These are phyloP conservation scores for Nasturtium officinale DNA, from an alignment of 345 rosid genomes.

Conservation along the genomic window DNA sequence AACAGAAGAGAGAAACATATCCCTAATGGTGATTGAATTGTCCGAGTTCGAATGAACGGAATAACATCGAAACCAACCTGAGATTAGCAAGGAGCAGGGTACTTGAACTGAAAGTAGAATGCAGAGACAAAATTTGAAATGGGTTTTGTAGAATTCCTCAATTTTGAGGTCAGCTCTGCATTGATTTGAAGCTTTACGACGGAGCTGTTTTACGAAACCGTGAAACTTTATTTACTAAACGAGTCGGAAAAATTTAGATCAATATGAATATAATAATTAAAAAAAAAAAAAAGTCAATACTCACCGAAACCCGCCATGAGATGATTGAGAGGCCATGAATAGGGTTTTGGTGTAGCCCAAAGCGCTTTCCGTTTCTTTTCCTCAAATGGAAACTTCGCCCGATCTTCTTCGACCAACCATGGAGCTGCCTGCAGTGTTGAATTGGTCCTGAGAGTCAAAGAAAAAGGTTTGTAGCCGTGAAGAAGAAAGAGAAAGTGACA, in stretches of 20 bases:
- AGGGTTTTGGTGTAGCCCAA: conserved; percentile 30
- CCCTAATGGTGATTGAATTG: not conserved
- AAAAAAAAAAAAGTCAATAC: not conserved
- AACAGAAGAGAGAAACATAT: not conserved
- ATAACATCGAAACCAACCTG: not conserved
- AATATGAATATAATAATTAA: not conserved
- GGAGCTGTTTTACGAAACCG: not conserved
- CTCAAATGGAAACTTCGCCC: not conserved
- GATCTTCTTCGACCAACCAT: conserved; percentile 11
- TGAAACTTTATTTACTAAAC: conserved; percentile 3
- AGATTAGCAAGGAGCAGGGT: not conserved
- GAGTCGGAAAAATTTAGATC: not conserved
- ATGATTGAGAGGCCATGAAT: not conserved
- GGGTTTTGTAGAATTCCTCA: not conserved
- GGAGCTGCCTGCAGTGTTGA: conserved; percentile 10
- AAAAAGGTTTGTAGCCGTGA: not conserved
- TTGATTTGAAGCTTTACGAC: not conserved
- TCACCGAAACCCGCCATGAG: not conserved
- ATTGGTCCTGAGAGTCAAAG: not conserved
- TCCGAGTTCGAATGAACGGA: not conserved
- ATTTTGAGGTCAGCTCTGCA: not conserved
- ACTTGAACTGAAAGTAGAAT: conserved; percentile 25
- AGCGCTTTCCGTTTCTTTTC: conserved; percentile 4
- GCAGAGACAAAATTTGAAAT: conserved; percentile 10
- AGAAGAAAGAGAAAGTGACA: conserved; percentile 1